These are phyloP conservation scores for Cyberlindnera suaveolens DNA, from an alignment of 805 yeast species.

Conservation along the genomic window DNA sequence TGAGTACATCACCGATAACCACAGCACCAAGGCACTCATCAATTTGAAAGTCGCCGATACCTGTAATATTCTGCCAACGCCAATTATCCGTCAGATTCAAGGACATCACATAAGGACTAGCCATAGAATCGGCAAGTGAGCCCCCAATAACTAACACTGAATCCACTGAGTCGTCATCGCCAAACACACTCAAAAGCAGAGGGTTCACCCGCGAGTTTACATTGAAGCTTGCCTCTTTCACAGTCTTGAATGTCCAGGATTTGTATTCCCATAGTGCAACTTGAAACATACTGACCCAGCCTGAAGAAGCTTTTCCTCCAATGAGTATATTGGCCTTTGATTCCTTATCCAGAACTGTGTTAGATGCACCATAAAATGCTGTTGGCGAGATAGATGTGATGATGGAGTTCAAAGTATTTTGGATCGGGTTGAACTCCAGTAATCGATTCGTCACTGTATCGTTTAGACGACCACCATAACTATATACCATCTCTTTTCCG, in stretches of 20 bases:
- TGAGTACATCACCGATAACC: slow-evolving; percentile 42
- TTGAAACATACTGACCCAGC: slow-evolving; percentile 72
- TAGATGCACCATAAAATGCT: slow-evolving; percentile 47
- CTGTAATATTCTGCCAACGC: slow-evolving; percentile 21
- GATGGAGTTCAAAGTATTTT: slow-evolving; percentile 31
- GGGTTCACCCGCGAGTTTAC: slow-evolving; percentile 51
- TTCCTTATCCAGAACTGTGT: slow-evolving; percentile 30
- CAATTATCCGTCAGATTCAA: slow-evolving; percentile 19
- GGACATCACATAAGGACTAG: slow-evolving; percentile 16
- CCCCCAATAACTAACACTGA: slow-evolving; percentile 56
- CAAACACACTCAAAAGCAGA: slow-evolving; percentile 49
- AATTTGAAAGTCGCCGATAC: slow-evolving; percentile 22
- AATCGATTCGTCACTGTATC: slow-evolving; percentile 34
- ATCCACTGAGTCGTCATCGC: slow-evolving; percentile 20
- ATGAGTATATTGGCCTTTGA: slow-evolving; percentile 46
- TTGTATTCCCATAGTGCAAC: slow-evolving; percentile 66
- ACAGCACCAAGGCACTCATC: slow-evolving; percentile 40
- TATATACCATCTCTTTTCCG: slow-evolving; percentile 34
- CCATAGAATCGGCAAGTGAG: slow-evolving; percentile 40
- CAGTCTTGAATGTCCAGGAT: slow-evolving; percentile 57
- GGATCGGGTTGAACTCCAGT: slow-evolving; percentile 35
- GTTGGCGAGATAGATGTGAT: slow-evolving; percentile 48
- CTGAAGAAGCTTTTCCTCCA: slow-evolving; percentile 58
- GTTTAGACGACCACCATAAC: slow-evolving; percentile 44
- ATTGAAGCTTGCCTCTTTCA: slow-evolving; percentile 24